phyloP scores from a whole-genome alignment of 192 early-diverging fungal genomes.

The Paraglomus brasilianum region DNA sequence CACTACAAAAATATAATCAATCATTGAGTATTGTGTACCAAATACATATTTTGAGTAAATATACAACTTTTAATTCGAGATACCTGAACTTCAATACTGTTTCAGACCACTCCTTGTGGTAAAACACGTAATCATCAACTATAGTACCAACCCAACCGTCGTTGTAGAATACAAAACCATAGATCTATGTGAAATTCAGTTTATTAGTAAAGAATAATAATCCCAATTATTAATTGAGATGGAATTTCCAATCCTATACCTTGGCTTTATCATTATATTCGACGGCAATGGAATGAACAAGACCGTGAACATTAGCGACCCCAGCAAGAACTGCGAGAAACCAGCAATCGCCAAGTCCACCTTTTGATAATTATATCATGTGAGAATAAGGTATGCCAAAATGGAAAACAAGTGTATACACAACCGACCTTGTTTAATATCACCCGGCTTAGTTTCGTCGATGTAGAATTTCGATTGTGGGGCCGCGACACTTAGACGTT shows the following conservation, averaged over 20 bases:
- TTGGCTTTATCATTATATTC: too few species aligned
- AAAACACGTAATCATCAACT: conserved; percentile 47
- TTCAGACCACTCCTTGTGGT: conserved; percentile 37
- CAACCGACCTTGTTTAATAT: background rate
- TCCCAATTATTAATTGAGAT: background rate
- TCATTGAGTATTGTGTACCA: too few species aligned
- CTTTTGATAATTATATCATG: conserved; percentile 1
- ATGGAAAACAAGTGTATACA: background rate
- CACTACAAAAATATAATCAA: too few species aligned
- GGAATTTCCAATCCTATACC: conserved; percentile 35
- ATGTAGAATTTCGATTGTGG: background rate
- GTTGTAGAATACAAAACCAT: conserved; percentile 54
- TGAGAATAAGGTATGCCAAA: background rate
- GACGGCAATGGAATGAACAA: too few species aligned
- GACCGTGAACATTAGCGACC: too few species aligned
- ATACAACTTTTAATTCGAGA: conserved; percentile 30
- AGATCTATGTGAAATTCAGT: conserved; percentile 11
- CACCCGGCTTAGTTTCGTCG: background rate
- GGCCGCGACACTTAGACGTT: too few species aligned
- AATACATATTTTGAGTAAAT: too few species aligned
- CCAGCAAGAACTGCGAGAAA: too few species aligned
- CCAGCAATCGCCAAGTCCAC: background rate
- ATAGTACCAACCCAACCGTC: conserved; percentile 46
- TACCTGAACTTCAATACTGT: conserved; percentile 51
- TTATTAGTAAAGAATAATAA: background rate